A percentile compares a stretch with the other conserved stretches of the same genome.
These are phyloP conservation scores for Hypoxylon sp. DNA, from an alignment of 2,329 filamentous ascomycete species.

Conservation along the genomic window DNA sequence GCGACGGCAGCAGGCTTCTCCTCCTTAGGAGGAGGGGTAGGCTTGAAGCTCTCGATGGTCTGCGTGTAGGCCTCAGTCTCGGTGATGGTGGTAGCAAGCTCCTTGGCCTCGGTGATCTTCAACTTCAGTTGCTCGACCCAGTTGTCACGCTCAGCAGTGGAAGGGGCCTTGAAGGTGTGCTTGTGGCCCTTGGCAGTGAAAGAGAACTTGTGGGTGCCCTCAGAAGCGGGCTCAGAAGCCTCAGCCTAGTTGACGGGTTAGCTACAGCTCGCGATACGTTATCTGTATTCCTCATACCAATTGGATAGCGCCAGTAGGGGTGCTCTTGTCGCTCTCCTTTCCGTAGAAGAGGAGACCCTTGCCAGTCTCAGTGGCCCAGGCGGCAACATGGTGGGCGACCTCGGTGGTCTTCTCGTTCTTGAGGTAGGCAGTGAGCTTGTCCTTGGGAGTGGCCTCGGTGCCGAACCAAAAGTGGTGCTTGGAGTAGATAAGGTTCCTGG, in stretches of 20 bases:
- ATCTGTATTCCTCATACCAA: conserved; percentile 69
- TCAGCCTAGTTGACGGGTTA: conserved; percentile 59
- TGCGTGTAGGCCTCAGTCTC: conserved; percentile 90
- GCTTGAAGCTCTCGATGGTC: conserved; percentile 75
- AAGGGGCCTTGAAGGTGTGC: conserved; percentile 89
- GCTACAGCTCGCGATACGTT: conserved; percentile 9
- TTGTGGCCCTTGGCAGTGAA: conserved; percentile 88
- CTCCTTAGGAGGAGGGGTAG: conserved; percentile 55
- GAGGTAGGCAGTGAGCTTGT: conserved; percentile 79
- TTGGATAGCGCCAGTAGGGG: conserved; percentile 83
- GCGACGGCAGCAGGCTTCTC: conserved; percentile 52
- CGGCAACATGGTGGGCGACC: conserved; percentile 78
- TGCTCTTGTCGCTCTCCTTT: conserved; percentile 84
- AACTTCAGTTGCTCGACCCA: conserved; percentile 87
- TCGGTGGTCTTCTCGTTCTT: conserved; percentile 86
- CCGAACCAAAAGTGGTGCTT: conserved; percentile 95
- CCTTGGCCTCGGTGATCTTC: conserved; percentile 86
- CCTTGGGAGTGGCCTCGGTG: conserved; percentile 74
- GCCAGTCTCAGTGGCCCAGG: conserved; percentile 93
- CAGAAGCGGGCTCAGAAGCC: conserved; percentile 75
- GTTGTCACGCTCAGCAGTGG: conserved; percentile 81
- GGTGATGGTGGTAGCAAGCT: conserved; percentile 74
- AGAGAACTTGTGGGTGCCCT: conserved; percentile 82
- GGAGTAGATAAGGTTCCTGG: conserved; percentile 84
- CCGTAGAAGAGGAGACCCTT: conserved; percentile 94